A percentile compares a stretch with the other conserved stretches of the same genome.
Evolutionary conservation across 192 early-diverging fungal species (phyloP).

Genomic region (Backusella luteola): DNA sequence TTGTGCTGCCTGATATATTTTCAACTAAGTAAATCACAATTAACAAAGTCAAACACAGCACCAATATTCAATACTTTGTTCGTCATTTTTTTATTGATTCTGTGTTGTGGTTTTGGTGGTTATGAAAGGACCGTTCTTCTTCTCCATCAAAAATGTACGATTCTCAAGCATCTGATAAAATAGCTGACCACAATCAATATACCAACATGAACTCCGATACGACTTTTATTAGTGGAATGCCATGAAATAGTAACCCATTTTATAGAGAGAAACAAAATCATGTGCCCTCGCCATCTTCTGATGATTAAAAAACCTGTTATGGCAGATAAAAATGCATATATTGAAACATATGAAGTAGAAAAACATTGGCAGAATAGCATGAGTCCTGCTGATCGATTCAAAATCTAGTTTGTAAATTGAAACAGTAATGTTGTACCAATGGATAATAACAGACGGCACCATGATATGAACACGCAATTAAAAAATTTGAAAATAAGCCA

Average conservation of each 20-base stretch:
- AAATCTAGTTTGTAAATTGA: conserved; percentile 13
- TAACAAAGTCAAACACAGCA: background rate
- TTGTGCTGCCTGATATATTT: background rate
- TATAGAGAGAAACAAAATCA: background rate
- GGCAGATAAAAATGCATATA: conserved; percentile 11
- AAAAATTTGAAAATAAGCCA: background rate
- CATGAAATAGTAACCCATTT: background rate
- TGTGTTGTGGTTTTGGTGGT: background rate
- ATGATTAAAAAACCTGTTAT: background rate
- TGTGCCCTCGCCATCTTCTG: background rate
- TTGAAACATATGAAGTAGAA: background rate
- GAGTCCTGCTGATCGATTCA: conserved; percentile 3
- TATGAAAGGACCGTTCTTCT: background rate
- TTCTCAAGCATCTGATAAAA: background rate
- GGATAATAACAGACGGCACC: background rate
- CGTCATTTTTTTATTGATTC: background rate
- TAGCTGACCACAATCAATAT: background rate
- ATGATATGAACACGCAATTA: background rate
- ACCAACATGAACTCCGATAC: background rate
- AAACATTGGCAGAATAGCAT: conserved; percentile 7
- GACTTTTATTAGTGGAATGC: background rate
- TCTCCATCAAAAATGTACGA: background rate
- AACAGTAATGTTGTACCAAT: background rate
- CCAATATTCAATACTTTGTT: background rate
- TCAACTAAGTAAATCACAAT: background rate